Percentiles rank a stretch among this genome's conserved stretches.
Evolutionary conservation across 2,329 filamentous ascomycete genomes (phyloP).

Genomic region (Mycosphaerelloides madeirae): DNA sequence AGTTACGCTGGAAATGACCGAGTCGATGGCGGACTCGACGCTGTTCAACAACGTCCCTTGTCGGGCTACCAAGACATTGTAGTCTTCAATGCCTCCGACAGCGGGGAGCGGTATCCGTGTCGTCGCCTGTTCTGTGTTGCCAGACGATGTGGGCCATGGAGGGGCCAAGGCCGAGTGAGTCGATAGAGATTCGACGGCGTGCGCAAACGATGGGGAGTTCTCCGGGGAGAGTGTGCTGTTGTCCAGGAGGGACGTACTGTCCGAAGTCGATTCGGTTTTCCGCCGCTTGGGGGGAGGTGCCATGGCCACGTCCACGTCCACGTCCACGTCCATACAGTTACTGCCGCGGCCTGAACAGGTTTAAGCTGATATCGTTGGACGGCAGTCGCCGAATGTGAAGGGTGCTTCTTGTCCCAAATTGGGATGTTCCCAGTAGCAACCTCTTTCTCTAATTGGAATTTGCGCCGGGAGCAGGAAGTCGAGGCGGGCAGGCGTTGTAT

Average conservation of each 20-base stretch:
- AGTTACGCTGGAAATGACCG: not conserved
- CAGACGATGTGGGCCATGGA: not conserved
- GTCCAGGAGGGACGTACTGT: constrained; percentile 5
- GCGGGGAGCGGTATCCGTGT: constrained; percentile 10
- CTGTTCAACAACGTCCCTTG: constrained; percentile 16
- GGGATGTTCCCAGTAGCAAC: not conserved
- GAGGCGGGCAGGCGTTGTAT: not conserved
- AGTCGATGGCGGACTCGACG: not conserved
- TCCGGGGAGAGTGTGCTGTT: constrained; percentile 13
- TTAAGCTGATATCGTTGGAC: not conserved
- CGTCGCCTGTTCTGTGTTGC: not conserved
- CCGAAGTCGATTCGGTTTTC: constrained; percentile 13
- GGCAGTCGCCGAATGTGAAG: not conserved
- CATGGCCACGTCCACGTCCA: constrained; percentile 26
- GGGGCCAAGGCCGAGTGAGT: constrained; percentile 6
- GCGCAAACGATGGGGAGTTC: constrained; percentile 8
- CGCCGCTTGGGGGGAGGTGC: constrained; percentile 28
- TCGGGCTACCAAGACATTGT: constrained; percentile 17
- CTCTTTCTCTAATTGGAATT: not conserved
- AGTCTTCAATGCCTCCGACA: constrained; percentile 18
- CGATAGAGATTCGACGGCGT: constrained; percentile 14
- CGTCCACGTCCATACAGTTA: not conserved
- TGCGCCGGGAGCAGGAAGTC: not conserved
- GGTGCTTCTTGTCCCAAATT: not conserved
- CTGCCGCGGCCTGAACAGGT: not conserved